Conservation (phyloP, 495 filamentous ascomycete species). For the Annulohypoxylon bovei region DNA sequence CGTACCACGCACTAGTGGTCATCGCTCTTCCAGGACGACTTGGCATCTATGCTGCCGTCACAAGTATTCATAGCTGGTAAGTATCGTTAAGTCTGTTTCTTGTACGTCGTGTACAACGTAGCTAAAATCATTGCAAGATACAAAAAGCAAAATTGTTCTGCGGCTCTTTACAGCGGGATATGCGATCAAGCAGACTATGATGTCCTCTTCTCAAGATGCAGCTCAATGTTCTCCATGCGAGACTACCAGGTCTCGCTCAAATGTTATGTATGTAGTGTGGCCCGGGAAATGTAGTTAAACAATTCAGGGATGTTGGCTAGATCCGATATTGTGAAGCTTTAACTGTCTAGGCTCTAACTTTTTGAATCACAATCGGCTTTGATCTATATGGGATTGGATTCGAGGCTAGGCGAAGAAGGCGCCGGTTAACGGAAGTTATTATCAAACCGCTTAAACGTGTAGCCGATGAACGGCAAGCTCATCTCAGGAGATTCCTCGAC, state of each 20-base stretch:
- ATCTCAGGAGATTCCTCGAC: slow-evolving; percentile 75
- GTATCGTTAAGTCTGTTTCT: not conserved
- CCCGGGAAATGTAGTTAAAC: slow-evolving; percentile 3
- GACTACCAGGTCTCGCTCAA: slow-evolving; percentile 32
- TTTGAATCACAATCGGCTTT: not conserved
- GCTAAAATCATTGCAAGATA: slow-evolving; percentile 23
- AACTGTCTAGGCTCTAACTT: not conserved
- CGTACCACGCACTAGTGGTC: not conserved
- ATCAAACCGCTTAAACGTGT: slow-evolving; percentile 99
- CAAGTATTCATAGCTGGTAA: not conserved
- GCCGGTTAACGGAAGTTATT: slow-evolving; percentile 65
- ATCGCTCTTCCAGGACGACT: not conserved
- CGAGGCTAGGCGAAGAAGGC: not conserved
- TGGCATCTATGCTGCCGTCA: not conserved
- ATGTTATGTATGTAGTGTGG: slow-evolving; percentile 3
- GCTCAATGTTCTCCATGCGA: slow-evolving; percentile 18
- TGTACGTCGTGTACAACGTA: not conserved
- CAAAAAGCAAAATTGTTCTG: slow-evolving; percentile 24
- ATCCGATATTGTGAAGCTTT: not conserved
- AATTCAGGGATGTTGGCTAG: not conserved
- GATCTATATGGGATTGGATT: not conserved
- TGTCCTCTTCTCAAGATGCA: slow-evolving; percentile 18
- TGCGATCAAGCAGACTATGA: slow-evolving; percentile 28
- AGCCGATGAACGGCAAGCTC: slow-evolving; percentile 95
- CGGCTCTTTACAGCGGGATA: slow-evolving; percentile 13